phyloP scores from a whole-genome alignment of 306 rosid genomes.

The Luffa aegyptiaca region DNA sequence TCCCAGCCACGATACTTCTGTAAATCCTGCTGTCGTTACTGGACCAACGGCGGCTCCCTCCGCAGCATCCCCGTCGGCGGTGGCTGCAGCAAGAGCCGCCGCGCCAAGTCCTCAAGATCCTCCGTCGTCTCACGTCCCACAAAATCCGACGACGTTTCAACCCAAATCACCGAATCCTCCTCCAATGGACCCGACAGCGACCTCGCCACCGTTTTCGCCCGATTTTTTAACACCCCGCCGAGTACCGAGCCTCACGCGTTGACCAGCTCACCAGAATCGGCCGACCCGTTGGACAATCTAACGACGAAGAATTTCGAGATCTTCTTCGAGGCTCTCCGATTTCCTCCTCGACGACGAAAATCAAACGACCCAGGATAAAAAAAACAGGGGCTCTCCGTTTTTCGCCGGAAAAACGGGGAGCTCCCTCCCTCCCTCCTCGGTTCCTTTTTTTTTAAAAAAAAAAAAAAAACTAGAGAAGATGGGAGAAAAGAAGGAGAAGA shows the following conservation, averaged over 20 bases:
- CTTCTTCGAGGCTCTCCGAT: not conserved
- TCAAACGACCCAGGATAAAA: not conserved
- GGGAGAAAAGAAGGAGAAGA: too few relatives aligned
- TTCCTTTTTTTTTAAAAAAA: too few relatives aligned
- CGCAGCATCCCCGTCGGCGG: constrained; percentile 82
- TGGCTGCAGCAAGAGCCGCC: constrained; percentile 61
- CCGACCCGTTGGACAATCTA: not conserved
- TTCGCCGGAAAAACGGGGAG: too few relatives aligned
- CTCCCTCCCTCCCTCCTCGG: too few relatives aligned
- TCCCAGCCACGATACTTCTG: constrained; percentile 90
- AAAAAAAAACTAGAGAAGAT: too few relatives aligned
- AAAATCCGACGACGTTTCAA: not conserved
- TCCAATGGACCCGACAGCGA: constrained; percentile 41
- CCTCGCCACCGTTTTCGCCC: constrained; percentile 65
- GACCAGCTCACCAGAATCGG: constrained; percentile 1
- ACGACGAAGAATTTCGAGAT: not conserved
- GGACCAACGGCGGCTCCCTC: constrained; percentile 93
- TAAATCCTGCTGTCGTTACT: constrained; percentile 75
- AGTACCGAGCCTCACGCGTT: not conserved
- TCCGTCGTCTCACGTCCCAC: not conserved
- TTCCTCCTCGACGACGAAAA: not conserved
- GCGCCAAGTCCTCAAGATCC: constrained; percentile 16
- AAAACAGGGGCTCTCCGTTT: constrained; percentile 2
- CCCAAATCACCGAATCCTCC: not conserved
- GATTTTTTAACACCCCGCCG: constrained; percentile 30